Base-by-base conservation (phyloP, 208 protist species). In the Phytomonas sp. region DNA sequence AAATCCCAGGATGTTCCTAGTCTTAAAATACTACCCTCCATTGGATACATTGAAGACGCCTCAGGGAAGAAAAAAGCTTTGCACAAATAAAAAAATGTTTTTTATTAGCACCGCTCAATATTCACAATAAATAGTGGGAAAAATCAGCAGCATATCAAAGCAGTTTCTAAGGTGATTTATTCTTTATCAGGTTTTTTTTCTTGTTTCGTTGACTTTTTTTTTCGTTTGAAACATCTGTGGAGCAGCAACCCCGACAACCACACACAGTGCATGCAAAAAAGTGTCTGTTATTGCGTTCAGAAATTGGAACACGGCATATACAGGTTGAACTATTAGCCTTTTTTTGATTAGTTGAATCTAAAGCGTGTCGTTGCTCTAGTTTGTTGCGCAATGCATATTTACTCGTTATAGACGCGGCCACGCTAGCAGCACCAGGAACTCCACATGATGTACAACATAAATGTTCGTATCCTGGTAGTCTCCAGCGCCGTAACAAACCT, bases 391-490 rank as follows among this genome's bases (percentile, higher is more conserved):
- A 67, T 6, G 87, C 83, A 66, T 84, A 88, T 59, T 87, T 87
- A 16, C 69, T 75, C 2, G 83, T 76, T 33, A 81, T 69, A 49
- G 63, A 78, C 26, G 87, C 82, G 10, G 87, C 81, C 0, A 86
- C 72, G 34, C 83, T 81, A 14, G 89, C 89, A 0, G 76, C 80
- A 0, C 89, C 89, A 2, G 89, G 89, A 37, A 89, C 76, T 16
- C 77, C 87, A 68, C 90, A 95, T 16, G 87, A 79, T 8, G 79
- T 90, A 72, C 90, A 95, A 76, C 90, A 95, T 19, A 93, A 78
- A 14, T 74, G 72, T 77, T 95, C 90, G 65, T 95, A 95, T 16
- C 90, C 90, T 0, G 88, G 80, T 34, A 95, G 76, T 45, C 78
- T 65, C 88, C 90, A 95, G n/a, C 84, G 79, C 61, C 83, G 79